These are phyloP conservation scores for Stephanodiscus triporus DNA, from an alignment of 108 stramenopile genomes.

Conservation along the genomic window DNA sequence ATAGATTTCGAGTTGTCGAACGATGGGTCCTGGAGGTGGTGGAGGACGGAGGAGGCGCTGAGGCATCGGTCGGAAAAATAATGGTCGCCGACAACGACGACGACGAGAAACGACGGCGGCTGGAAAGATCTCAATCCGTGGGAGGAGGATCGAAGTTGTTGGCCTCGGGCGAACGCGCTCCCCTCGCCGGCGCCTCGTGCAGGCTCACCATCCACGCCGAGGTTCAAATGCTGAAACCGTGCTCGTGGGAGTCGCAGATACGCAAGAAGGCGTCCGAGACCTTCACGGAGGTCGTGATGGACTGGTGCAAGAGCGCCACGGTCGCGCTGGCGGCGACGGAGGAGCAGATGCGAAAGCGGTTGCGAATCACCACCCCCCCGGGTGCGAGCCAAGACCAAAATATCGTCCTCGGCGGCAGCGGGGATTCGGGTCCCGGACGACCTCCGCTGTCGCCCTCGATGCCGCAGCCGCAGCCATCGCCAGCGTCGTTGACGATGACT, in stretches of 20 bases:
- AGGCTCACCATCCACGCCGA: slow-evolving; percentile 50
- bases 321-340: slow-evolving; percentile 67
- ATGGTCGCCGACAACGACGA: not conserved
- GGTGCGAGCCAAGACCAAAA: not conserved
- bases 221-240: slow-evolving; percentile 61
- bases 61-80: not conserved
- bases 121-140: slow-evolving; percentile 11
- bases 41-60: slow-evolving; percentile 9
- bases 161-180: not conserved
- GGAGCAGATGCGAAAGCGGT: slow-evolving; percentile 52
- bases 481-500: not conserved
- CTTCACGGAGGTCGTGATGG: slow-evolving; percentile 58
- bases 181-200: slow-evolving; percentile 22
- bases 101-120: not conserved
- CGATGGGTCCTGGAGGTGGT: slow-evolving; percentile 70
- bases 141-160: not conserved
- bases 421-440: not conserved
- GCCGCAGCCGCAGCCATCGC: not conserved
- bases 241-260: slow-evolving; percentile 73
- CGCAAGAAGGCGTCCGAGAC: slow-evolving; percentile 61
- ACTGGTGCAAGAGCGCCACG: slow-evolving; percentile 73
- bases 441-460: slow-evolving; percentile 1
- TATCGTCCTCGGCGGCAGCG: not conserved
- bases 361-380: slow-evolving; percentile 1
- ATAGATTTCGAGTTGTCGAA: slow-evolving; percentile 76